phyloP scores from a whole-genome alignment of 2,329 filamentous ascomycete species.

The Pseudocercospora macadamiae region DNA sequence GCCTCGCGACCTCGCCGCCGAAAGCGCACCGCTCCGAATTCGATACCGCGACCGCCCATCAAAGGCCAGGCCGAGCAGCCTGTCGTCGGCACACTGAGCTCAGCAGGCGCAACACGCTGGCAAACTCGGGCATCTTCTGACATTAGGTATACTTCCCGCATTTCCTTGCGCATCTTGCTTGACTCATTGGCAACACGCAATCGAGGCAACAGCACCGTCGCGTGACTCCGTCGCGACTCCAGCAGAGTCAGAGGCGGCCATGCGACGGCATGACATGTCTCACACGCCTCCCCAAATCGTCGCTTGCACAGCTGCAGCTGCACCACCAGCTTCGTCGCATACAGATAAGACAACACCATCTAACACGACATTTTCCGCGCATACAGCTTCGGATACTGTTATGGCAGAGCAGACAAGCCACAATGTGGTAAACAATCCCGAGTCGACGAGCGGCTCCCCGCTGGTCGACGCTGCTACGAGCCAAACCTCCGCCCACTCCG shows the following conservation, averaged over 20 bases:
- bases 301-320: not conserved
- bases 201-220: slow-evolving; percentile 7
- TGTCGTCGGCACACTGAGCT: slow-evolving; percentile 12
- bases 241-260: slow-evolving; percentile 17
- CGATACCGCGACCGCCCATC: slow-evolving; percentile 10
- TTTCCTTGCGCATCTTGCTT: not conserved
- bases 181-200: not conserved
- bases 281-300: not conserved
- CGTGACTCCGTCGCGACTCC: too few species aligned
- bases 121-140: slow-evolving; percentile 22
- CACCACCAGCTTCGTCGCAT: not conserved
- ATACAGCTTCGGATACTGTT: slow-evolving; percentile 54
- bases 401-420: slow-evolving; percentile 72
- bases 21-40: slow-evolving; percentile 11
- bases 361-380: slow-evolving; percentile 21
- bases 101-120: slow-evolving; percentile 21
- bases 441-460: slow-evolving; percentile 64
- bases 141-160: slow-evolving; percentile 17
- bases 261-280: slow-evolving; percentile 5
- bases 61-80: slow-evolving; percentile 12
- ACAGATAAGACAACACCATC: slow-evolving; percentile 14
- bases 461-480: slow-evolving; percentile 67
- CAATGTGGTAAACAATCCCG: slow-evolving; percentile 72
- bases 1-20: slow-evolving; percentile 15
- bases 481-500: slow-evolving; percentile 57